phyloP scores from a whole-genome alignment of 345 rosid genomes.

The Moringa oleifera region DNA sequence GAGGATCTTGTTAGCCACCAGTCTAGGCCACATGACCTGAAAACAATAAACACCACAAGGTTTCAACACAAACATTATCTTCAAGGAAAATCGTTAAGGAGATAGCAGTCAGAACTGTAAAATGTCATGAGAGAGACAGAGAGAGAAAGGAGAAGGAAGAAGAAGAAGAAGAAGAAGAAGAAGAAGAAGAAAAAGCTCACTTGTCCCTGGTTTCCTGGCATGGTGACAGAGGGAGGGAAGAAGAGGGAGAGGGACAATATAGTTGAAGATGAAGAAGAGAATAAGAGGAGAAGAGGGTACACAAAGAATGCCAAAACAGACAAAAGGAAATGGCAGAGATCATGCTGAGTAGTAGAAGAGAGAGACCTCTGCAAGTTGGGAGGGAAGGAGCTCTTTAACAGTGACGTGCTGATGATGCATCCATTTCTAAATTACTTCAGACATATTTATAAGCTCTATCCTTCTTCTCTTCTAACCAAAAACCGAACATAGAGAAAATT shows the following conservation, averaged over 20 bases:
- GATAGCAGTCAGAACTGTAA: too few species aligned
- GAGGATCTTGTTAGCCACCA: slow-evolving; percentile 65
- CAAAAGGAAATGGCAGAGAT: slow-evolving; percentile 18
- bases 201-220: slow-evolving; percentile 41
- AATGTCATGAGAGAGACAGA: too few species aligned
- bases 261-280: slow-evolving; percentile 2
- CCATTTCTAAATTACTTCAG: neutral
- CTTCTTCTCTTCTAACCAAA: too few species aligned
- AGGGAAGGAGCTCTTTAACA: slow-evolving; percentile 20
- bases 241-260: neutral
- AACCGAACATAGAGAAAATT: too few species aligned
- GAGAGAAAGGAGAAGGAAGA: too few species aligned
- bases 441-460: too few species aligned
- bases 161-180: neutral
- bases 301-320: slow-evolving; percentile 23
- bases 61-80: too few species aligned
- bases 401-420: slow-evolving; percentile 37
- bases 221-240: slow-evolving; percentile 17
- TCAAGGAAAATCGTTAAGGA: too few species aligned
- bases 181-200: slow-evolving; percentile 20
- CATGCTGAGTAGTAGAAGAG: slow-evolving; percentile 28
- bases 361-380: slow-evolving; percentile 52
- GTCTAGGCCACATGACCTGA: slow-evolving; percentile 78
- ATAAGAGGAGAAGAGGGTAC: neutral
- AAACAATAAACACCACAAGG: neutral